Evolutionary conservation across 2,329 filamentous ascomycete species (phyloP), one percentile per base, ranked within the genome.

Genomic region (Thermomyces lanuginosus): DNA sequence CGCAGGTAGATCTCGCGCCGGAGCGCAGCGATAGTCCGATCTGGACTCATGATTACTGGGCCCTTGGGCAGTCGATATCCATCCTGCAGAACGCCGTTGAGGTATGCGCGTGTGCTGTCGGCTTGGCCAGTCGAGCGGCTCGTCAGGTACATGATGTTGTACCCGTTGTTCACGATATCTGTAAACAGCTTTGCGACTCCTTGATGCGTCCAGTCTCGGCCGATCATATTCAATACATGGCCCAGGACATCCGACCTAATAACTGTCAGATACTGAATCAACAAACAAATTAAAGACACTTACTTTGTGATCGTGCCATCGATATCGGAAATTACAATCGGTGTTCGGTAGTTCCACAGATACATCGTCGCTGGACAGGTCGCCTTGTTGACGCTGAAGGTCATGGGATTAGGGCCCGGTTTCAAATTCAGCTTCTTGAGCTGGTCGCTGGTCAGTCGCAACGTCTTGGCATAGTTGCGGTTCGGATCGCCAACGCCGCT

Each of bases 101-200:
- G 64, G 49, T 98, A 98, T 0, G 81, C 70, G 31, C 89, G 65
- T 1, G 89, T 98, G 0, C 64, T 83, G 52, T 98, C 89, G 9
- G 89, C 80, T 53, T 91, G 84, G 0, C 89, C 91, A 23, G 95
- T 84, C 8, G 81, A 89, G 27, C 89, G 75, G 48, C 80, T 91
- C 0, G 89, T 98, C 23, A 98, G 66, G 49, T 98, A 98, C 69
- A 98, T 83, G 46, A 98, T 91, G 51, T 98, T 95, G 63, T 95
- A 98, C 5, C 89, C 89, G 44, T 98, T 98, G 42, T 77, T 74
- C 1, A 75, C 73, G 40, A 98, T 98, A 41, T 98, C 91, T 25
- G 79, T 89, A 55, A 95, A 98, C 6, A 98, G 66, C 57, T 98
- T 98, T 12, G 89, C 91, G 13, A 98, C 86, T 19, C 89, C 89